Percentiles rank a stretch among this genome's conserved stretches.
These are phyloP conservation scores for Mrakia gelida DNA, from an alignment of 768 basidiomycete genomes.

Conservation along the genomic window DNA sequence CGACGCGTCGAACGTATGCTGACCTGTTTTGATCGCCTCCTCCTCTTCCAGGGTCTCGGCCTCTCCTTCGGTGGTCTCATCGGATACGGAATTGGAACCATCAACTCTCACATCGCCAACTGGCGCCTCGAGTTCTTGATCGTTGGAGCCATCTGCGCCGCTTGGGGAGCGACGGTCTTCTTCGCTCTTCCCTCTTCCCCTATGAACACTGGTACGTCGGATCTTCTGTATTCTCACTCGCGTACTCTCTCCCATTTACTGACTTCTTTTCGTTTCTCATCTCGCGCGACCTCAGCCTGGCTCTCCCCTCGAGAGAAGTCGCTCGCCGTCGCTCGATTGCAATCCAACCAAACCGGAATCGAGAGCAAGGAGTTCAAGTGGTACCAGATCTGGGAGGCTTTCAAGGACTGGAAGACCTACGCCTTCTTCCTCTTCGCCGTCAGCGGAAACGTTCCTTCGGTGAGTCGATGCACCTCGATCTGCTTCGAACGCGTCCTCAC, in stretches of 20 bases:
- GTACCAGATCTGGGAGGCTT: constrained; percentile 34
- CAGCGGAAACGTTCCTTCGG: constrained; percentile 14
- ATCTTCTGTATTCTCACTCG: neutral
- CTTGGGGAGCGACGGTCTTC: constrained; percentile 41
- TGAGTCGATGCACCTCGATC: too few relatives aligned
- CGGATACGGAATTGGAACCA: constrained; percentile 41
- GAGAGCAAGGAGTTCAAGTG: constrained; percentile 34
- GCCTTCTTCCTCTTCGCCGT: constrained; percentile 26
- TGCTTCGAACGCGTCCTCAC: too few relatives aligned
- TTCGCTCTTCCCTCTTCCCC: constrained; percentile 43
- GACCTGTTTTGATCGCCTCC: too few relatives aligned
- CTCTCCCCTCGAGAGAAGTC: constrained; percentile 43
- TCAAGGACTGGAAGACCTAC: constrained; percentile 15
- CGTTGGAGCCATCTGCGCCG: constrained; percentile 40
- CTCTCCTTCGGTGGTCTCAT: constrained; percentile 45
- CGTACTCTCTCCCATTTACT: neutral
- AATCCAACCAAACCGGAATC: constrained; percentile 35
- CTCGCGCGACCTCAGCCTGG: constrained; percentile 26
- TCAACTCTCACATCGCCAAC: constrained; percentile 40
- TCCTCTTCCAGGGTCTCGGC: constrained; percentile 39
- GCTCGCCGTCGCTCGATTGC: constrained; percentile 42
- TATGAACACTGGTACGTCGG: constrained; percentile 34
- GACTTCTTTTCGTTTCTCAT: neutral
- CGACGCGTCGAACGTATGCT: too few relatives aligned
- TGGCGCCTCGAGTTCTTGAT: constrained; percentile 46